A percentile compares a stretch with the other conserved stretches of the same genome.
phyloP scores from a whole-genome alignment of 2,329 filamentous ascomycete genomes.

The Verticillium dahliae region DNA sequence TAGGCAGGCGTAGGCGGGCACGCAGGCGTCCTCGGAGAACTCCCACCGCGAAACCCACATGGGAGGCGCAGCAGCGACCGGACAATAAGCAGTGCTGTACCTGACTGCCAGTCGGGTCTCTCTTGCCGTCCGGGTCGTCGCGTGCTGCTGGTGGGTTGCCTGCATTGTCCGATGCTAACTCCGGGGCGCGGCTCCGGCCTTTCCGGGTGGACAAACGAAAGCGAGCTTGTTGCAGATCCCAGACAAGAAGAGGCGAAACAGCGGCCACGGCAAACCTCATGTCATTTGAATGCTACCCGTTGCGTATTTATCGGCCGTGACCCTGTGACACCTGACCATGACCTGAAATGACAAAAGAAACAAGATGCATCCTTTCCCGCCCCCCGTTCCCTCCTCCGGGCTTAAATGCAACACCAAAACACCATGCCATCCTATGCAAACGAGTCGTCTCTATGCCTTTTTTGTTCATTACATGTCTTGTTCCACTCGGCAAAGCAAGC shows the following conservation, averaged over 20 bases:
- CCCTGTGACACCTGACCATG: no score
- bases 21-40: no score
- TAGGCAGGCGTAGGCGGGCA: no score
- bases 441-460: background rate
- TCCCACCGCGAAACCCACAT: background rate
- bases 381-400: background rate
- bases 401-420: conserved; percentile 10
- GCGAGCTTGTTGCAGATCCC: background rate
- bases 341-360: background rate
- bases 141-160: background rate
- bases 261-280: background rate
- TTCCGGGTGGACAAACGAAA: background rate
- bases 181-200: background rate
- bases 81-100: background rate
- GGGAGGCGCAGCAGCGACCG: background rate
- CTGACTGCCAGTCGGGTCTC: no score
- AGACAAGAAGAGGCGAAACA: background rate
- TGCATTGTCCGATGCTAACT: background rate
- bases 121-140: background rate
- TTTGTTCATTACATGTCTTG: background rate
- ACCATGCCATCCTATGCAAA: conserved; percentile 9
- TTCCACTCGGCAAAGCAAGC: background rate
- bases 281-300: no score
- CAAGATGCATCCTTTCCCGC: background rate
- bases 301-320: no score